phyloP scores from a whole-genome alignment of 1,284 basidiomycete genomes.

The Cutaneotrichosporon sp. region DNA sequence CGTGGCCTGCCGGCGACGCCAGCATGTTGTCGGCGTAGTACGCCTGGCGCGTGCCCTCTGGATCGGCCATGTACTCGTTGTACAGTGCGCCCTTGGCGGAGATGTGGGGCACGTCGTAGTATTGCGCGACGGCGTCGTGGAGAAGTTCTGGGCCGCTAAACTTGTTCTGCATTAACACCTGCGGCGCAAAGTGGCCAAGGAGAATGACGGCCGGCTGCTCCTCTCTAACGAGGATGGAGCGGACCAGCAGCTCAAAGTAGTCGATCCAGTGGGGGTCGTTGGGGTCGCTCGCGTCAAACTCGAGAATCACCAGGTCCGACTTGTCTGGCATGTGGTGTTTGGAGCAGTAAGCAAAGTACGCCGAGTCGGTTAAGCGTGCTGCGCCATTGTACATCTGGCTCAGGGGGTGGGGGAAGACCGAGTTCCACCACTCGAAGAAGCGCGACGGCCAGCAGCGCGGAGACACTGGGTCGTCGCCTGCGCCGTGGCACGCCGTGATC shows the following conservation, averaged over 20 bases:
- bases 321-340: constrained; percentile 84
- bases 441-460: constrained; percentile 78
- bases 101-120: constrained; percentile 89
- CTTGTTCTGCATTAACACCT: constrained; percentile 68
- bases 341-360: constrained; percentile 88
- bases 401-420: constrained; percentile 85
- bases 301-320: constrained; percentile 86
- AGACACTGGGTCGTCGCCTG: constrained; percentile 83
- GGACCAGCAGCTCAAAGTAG: constrained; percentile 82
- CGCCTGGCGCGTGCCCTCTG: constrained; percentile 57
- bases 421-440: constrained; percentile 94
- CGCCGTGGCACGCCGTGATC: constrained; percentile 89
- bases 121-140: constrained; percentile 83
- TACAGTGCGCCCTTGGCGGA: constrained; percentile 71
- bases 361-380: constrained; percentile 76
- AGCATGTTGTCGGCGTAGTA: constrained; percentile 79
- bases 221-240: constrained; percentile 77
- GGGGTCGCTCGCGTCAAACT: constrained; percentile 82
- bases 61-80: constrained; percentile 69
- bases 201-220: constrained; percentile 85
- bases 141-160: constrained; percentile 81
- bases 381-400: constrained; percentile 94
- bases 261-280: constrained; percentile 57
- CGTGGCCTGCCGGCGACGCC: constrained; percentile 70
- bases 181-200: constrained; percentile 84